phyloP scores from a whole-genome alignment of 2,329 filamentous ascomycete genomes.

The Neocatenulostroma microsporum region DNA sequence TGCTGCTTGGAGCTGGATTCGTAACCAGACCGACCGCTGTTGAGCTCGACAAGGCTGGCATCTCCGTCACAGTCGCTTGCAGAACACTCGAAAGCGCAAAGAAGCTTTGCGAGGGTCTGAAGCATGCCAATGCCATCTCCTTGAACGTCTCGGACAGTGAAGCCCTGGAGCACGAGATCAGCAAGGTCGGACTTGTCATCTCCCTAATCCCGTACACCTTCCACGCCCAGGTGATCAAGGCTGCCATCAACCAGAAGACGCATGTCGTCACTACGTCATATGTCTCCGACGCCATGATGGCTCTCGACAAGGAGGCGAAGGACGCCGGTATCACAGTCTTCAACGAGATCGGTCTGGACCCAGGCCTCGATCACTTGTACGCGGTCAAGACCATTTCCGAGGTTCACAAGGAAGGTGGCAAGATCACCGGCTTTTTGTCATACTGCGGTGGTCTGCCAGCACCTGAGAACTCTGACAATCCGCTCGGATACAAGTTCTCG shows the following conservation, averaged over 20 bases:
- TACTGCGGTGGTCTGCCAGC: slow-evolving; percentile 73
- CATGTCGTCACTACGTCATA: slow-evolving; percentile 94
- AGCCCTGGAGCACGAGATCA: slow-evolving; percentile 73
- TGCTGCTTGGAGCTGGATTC: slow-evolving; percentile 47
- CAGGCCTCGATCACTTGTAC: slow-evolving; percentile 67
- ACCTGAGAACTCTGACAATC: slow-evolving; percentile 73
- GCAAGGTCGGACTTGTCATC: slow-evolving; percentile 52
- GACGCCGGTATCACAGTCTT: slow-evolving; percentile 91
- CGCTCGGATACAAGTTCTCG: slow-evolving; percentile 88
- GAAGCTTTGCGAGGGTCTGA: slow-evolving; percentile 63
- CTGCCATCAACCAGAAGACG: slow-evolving; percentile 88
- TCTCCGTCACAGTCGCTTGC: slow-evolving; percentile 62
- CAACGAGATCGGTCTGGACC: slow-evolving; percentile 84
- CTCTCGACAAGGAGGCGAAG: slow-evolving; percentile 74
- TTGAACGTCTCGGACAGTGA: slow-evolving; percentile 72
- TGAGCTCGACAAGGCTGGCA: slow-evolving; percentile 49
- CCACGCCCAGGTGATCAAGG: slow-evolving; percentile 85
- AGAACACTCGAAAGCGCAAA: slow-evolving; percentile 70
- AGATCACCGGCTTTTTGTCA: slow-evolving; percentile 71
- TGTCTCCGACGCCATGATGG: slow-evolving; percentile 84
- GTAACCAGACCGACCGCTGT: slow-evolving; percentile 53
- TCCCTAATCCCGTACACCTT: slow-evolving; percentile 82
- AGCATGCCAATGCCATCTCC: slow-evolving; percentile 66
- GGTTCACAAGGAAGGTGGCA: slow-evolving; percentile 80
- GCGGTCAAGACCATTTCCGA: slow-evolving; percentile 81